Conservation (phyloP, 2,329 filamentous ascomycete genomes). For the Trichoderma atroviride region DNA sequence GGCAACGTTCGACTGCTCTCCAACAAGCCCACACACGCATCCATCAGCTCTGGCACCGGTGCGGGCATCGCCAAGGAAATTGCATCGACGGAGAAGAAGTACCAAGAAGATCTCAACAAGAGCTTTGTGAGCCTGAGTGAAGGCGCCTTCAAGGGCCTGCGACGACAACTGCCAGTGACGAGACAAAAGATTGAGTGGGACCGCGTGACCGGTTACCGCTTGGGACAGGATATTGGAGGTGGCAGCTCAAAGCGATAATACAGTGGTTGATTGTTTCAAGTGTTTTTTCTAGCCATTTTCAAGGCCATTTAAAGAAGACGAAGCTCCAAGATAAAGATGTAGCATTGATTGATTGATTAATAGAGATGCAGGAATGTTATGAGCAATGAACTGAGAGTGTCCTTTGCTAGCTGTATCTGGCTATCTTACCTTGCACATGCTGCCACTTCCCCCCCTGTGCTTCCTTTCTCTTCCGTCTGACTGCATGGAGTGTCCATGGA, state of each 20-base stretch:
- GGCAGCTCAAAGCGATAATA: slow-evolving; percentile 60
- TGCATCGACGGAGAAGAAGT: slow-evolving; percentile 79
- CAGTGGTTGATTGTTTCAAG: neutral
- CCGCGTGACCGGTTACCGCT: slow-evolving; percentile 89
- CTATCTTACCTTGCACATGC: neutral
- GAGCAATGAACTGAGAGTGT: slow-evolving; percentile 18
- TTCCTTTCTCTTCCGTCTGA: slow-evolving; percentile 1
- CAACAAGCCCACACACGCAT: slow-evolving; percentile 71
- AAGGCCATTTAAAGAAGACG: slow-evolving; percentile 11
- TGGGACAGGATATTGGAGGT: slow-evolving; percentile 78
- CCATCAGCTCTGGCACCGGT: slow-evolving; percentile 63
- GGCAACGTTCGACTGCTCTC: slow-evolving; percentile 94
- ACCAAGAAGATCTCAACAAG: slow-evolving; percentile 93
- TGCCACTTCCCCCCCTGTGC: neutral
- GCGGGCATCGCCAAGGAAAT: slow-evolving; percentile 77
- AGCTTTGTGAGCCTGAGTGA: slow-evolving; percentile 88
- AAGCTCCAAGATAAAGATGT: slow-evolving; percentile 11
- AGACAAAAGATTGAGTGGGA: slow-evolving; percentile 99
- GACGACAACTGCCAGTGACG: slow-evolving; percentile 92
- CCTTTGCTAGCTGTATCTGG: neutral
- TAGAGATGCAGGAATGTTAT: slow-evolving; percentile 17
- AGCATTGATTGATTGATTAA: slow-evolving; percentile 19
- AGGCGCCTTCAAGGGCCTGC: slow-evolving; percentile 89
- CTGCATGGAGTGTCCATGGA: slow-evolving; percentile 1
- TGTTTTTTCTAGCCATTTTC: neutral